Conservation (phyloP, 192 early-diverging fungal genomes). For the Podila clonocystis region DNA sequence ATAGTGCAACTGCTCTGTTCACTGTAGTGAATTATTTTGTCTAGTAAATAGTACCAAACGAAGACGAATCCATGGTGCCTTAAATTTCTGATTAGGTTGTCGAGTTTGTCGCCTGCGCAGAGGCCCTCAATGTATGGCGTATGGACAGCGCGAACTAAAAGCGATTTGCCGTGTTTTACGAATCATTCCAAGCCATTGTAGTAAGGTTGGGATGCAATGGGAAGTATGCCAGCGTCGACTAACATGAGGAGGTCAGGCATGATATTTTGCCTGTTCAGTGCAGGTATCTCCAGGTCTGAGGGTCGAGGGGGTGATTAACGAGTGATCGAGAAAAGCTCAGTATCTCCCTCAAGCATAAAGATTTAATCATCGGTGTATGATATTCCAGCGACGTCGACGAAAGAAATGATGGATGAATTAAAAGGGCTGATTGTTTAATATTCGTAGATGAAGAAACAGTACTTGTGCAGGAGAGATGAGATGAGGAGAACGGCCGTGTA, state of each 20-base stretch:
- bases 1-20: background rate
- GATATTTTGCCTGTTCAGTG: background rate
- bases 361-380: too few species aligned
- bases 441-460: too few species aligned
- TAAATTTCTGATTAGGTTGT: background rate
- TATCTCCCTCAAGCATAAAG: too few species aligned
- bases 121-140: background rate
- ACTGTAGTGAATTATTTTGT: background rate
- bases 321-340: too few species aligned
- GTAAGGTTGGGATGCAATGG: background rate
- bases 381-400: too few species aligned
- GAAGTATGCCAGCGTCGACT: background rate
- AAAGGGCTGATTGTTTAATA: too few species aligned
- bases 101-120: conserved; percentile 34
- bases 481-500: too few species aligned
- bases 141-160: background rate
- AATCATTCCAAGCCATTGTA: background rate
- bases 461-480: too few species aligned
- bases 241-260: background rate
- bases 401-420: too few species aligned
- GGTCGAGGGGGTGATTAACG: too few species aligned
- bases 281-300: too few species aligned
- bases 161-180: background rate
- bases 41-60: background rate
- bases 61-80: background rate